Evolutionary conservation across 2,329 filamentous ascomycete species (phyloP), one percentile per base, ranked within the genome.

Genomic region (Fusarium buharicum): DNA sequence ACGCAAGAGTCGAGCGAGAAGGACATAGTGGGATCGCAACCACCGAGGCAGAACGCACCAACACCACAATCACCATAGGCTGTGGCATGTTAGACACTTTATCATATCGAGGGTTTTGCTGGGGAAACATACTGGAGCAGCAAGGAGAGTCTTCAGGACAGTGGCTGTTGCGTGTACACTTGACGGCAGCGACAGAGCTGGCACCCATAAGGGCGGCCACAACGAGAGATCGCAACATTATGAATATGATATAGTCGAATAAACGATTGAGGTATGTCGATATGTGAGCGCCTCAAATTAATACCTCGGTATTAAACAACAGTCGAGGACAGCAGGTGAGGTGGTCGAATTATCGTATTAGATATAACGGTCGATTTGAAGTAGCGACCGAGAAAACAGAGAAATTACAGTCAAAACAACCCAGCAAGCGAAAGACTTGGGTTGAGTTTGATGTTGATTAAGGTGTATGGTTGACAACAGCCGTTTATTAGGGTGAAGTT

Each of bases 21-120:
- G 43, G 94, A 98, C 79, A 89, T 89, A 73, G 88, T 85, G 28
- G 93, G 91, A 74, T 98, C 94, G 81, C 95, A 99, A 63, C 95
- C 95, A 70, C 95, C 95, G 17, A 99, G 86, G 73, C 95, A 99
- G 84, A 91, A 98, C 52, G 93, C 95, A 71, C 95, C 95, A 52
- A 93, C 87, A 79, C 94, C 95, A 73, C 95, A 98, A 77, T 94
- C 84, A 70, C 92, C 92, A 77, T 97, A 98, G 78, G 95, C 92
- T 96, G 36, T 4, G 68, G 37, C 30, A 34, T 33, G 55, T 72
- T 49, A 70, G 65, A 55, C 12, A 28, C 12, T 4, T 28, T n/a
- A 48, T 38, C 12, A 43, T 24, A 49, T 50, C 33, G 8, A 41
- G 45, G n/a, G 13, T 30, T 9, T 34, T 17, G 47, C n/a, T 48